phyloP scores from a whole-genome alignment of 257 asterid species.

The Prunella vulgaris region DNA sequence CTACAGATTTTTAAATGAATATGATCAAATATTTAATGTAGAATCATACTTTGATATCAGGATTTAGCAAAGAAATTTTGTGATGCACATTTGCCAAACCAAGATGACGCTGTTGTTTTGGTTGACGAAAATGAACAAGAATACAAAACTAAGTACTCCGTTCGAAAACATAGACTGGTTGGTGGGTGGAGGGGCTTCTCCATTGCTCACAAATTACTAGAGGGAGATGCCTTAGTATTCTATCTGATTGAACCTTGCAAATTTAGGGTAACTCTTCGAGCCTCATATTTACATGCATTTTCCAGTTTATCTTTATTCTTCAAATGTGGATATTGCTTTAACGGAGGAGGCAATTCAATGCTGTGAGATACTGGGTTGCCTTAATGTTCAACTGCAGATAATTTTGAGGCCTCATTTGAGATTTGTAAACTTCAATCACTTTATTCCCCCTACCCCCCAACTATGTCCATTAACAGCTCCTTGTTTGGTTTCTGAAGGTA shows the following conservation, averaged over 20 bases:
- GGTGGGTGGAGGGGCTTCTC: constrained; percentile 79
- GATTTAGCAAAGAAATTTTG: constrained; percentile 49
- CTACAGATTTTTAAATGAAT: neutral
- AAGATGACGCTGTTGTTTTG: constrained; percentile 40
- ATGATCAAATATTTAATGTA: neutral
- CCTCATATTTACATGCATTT: constrained; percentile 2
- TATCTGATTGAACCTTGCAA: constrained; percentile 50
- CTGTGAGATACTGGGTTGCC: neutral
- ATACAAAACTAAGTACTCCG: constrained; percentile 39
- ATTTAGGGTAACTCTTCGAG: constrained; percentile 46
- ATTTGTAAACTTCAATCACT: neutral
- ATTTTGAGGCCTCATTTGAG: neutral
- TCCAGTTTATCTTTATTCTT: neutral
- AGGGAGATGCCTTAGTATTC: constrained; percentile 62
- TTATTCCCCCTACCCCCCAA: neutral
- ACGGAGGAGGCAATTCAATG: neutral
- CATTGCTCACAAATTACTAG: constrained; percentile 51
- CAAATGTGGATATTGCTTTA: neutral
- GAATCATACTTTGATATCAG: constrained; percentile 28
- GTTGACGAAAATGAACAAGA: constrained; percentile 45
- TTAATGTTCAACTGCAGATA: neutral
- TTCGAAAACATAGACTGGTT: constrained; percentile 42
- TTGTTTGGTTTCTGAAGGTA: constrained; percentile 39
- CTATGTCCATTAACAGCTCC: constrained; percentile 5
- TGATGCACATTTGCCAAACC: constrained; percentile 48